Base-by-base conservation (phyloP, 345 rosid species). In the Citrus glauca region DNA sequence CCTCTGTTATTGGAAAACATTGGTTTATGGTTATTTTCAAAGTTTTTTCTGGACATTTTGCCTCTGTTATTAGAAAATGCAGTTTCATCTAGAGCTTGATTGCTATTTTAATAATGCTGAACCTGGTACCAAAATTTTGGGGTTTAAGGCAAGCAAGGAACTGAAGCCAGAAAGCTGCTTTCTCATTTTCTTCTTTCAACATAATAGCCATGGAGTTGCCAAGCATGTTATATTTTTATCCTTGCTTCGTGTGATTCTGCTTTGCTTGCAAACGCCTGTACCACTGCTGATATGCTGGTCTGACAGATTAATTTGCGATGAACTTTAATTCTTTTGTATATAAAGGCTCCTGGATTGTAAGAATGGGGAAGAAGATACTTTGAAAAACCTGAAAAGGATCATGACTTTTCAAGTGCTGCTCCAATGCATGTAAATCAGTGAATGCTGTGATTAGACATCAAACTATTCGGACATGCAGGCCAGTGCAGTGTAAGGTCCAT, bases 351-450 rank as follows among this genome's bases (percentile, higher is more conserved):
- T 48, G 48, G 33, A 16, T 66, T 66, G 37, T 10, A 9, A 40
- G 56, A 37, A 42, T 2, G 14, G 14, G 14, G 48, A 10, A 42
- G 65, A 78, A 61, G 8, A 11, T 28, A 28, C 53, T 56, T 20
- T 25, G 13, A 55, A 66, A 59, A 9, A 64, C 19, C 55, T 28
- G 71, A 37, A 71, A 25, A 6, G 48, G 48, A 42, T 2, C 16
- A 24, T 42, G 55, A 80, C 28, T 71, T 64, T 64, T 72, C 20
- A 65, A 66, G 38, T 76, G 35, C 33, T 50, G 22, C 22, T 73
- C 42, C 22, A 56, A 13, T 65, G 24, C 3, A 32, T 48, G 50
- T 45, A 45, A 45, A 45, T 45, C 17, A 45, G 19, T 33, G 42
- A n/a, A 17, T 38, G 66, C 13, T 65, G 20, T 75, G 60, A 75